A percentile compares a stretch with the other conserved stretches of the same genome.
Evolutionary conservation across 2,329 filamentous ascomycete species (phyloP).

Genomic region (Pyrenophora tritici-repentis): DNA sequence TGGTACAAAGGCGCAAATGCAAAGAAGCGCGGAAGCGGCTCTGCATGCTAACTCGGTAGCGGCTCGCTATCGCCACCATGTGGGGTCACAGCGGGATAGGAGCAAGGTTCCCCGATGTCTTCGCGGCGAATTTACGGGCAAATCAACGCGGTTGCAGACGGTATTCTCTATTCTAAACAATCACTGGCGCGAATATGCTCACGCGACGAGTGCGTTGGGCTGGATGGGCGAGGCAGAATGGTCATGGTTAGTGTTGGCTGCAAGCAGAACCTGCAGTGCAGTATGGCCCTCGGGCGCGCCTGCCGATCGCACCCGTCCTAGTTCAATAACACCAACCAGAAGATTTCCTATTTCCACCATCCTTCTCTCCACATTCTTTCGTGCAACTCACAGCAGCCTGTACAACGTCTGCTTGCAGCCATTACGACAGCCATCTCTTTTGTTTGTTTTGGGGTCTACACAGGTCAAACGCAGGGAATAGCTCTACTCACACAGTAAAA

Average conservation of each 20-base stretch:
- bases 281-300: conserved; percentile 6
- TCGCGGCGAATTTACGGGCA: conserved; percentile 3
- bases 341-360: conserved; percentile 13
- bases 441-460: conserved; percentile 4
- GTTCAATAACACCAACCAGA: conserved; percentile 10
- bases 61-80: conserved; percentile 7
- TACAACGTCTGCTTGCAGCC: conserved; percentile 8
- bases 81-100: conserved; percentile 8
- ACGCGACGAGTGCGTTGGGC: background rate
- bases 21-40: background rate
- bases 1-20: conserved; percentile 1
- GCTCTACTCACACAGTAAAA: conserved; percentile 17
- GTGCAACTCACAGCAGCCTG: conserved; percentile 2
- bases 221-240: too few relatives aligned
- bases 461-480: conserved; percentile 20
- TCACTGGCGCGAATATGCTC: background rate
- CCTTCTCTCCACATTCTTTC: conserved; percentile 1
- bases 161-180: background rate
- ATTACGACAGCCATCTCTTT: background rate
- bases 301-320: conserved; percentile 20
- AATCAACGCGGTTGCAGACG: conserved; percentile 1
- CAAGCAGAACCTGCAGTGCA: background rate
- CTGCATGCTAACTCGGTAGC: conserved; percentile 1
- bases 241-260: background rate
- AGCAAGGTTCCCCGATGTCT: conserved; percentile 19